These are phyloP conservation scores for Gracilaria gracilis DNA, from an alignment of 23 red algal species.

Conservation along the genomic window DNA sequence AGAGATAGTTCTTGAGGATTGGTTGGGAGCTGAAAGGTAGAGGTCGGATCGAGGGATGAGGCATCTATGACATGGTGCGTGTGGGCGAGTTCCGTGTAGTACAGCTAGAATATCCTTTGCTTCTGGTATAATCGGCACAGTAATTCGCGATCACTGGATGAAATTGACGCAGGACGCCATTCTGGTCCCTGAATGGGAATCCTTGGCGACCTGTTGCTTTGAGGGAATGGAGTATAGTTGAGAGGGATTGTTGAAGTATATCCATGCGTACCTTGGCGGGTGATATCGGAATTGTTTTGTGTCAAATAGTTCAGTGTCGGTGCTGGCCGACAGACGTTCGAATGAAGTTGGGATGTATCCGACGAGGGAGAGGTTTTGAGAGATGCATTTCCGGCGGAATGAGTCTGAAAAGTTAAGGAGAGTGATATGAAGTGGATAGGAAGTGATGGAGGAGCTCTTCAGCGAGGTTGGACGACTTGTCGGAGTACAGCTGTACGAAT, in stretches of 20 bases:
- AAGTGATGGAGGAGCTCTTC: background rate
- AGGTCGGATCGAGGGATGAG: background rate
- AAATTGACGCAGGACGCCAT: background rate
- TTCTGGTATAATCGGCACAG: background rate
- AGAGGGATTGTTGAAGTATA: background rate
- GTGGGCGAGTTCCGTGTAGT: background rate
- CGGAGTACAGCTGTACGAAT: background rate
- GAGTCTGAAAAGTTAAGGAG: background rate
- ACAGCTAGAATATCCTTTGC: background rate
- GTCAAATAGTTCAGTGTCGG: background rate
- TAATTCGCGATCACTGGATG: slow-evolving; percentile 5
- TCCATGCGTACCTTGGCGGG: background rate
- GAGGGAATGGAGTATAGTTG: background rate
- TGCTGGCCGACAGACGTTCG: background rate
- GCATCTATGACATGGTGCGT: background rate
- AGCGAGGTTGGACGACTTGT: slow-evolving; percentile 2
- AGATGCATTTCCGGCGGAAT: background rate
- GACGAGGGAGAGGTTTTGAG: background rate
- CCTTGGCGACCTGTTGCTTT: background rate
- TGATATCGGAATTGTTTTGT: background rate
- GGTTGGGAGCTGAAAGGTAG: background rate
- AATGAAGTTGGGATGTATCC: background rate
- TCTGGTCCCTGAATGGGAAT: background rate
- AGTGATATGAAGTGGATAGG: slow-evolving; percentile 5
- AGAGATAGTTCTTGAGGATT: background rate